Conservation (phyloP, 257 asterid species). For the Nicotiana otophora region DNA sequence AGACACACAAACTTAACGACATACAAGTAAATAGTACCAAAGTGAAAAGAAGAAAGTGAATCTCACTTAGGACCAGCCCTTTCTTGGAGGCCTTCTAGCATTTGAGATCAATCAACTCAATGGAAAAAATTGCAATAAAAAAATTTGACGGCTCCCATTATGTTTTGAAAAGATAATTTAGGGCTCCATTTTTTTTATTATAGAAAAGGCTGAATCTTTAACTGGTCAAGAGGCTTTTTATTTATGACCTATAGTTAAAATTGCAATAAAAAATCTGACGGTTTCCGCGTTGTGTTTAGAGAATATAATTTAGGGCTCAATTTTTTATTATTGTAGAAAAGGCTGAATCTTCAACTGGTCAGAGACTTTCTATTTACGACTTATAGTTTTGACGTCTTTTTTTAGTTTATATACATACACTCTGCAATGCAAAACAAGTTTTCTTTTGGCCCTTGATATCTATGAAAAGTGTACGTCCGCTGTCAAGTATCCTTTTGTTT, state of each 20-base stretch:
- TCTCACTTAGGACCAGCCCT: neutral
- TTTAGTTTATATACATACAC: no score
- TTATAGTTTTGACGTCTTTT: no score
- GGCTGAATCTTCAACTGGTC: neutral
- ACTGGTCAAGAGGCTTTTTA: neutral
- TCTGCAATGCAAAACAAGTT: neutral
- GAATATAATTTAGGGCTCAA: neutral
- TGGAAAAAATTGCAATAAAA: neutral
- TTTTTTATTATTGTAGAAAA: neutral
- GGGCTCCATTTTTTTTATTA: neutral
- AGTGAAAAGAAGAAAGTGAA: neutral
- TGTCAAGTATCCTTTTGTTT: neutral
- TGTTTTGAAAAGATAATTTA: neutral
- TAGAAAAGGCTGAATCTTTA: neutral
- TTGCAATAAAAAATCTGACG: neutral
- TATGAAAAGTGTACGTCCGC: neutral
- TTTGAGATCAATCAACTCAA: neutral
- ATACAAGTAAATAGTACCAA: no score
- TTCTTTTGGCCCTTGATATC: neutral
- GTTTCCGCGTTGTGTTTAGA: neutral
- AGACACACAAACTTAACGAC: no score
- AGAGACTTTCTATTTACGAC: neutral
- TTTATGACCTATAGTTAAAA: neutral
- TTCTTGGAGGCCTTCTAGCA: neutral
- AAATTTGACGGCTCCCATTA: neutral